Percentiles rank a stretch among this genome's conserved stretches.
Evolutionary conservation across 176 grass and related monocot genomes (phyloP).

Genomic region (Luzula sylvatica): DNA sequence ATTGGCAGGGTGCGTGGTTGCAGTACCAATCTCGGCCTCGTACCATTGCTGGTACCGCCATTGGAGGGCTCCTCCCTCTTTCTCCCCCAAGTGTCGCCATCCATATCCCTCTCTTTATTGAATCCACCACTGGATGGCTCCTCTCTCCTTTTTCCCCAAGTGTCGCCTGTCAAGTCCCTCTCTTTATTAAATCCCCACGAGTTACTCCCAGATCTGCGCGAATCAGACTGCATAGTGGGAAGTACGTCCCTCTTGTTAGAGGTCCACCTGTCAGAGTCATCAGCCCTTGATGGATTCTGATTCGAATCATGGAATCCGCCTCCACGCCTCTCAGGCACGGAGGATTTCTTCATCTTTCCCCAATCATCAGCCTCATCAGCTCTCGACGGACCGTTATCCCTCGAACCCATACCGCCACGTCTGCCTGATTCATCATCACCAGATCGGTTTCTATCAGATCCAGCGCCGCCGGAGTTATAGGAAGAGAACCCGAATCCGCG

Average conservation of each 20-base stretch:
- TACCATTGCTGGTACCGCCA: background rate
- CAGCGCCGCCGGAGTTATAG: conserved; percentile 5
- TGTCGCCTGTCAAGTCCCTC: conserved; percentile 3
- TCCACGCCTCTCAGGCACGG: background rate
- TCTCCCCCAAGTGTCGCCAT: conserved; percentile 10
- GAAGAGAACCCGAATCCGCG: conserved; percentile 7
- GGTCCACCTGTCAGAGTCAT: conserved; percentile 23
- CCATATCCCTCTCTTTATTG: conserved; percentile 14
- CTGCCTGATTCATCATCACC: conserved; percentile 13
- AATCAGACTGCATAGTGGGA: conserved; percentile 3
- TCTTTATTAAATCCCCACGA: conserved; percentile 21
- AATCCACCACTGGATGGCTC: conserved; percentile 4
- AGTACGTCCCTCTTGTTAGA: conserved; percentile 11
- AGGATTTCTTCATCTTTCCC: conserved; percentile 22
- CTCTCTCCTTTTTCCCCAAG: conserved; percentile 21
- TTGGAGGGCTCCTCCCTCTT: conserved; percentile 15
- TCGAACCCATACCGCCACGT: conserved; percentile 2
- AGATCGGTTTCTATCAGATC: background rate
- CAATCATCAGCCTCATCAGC: conserved; percentile 36
- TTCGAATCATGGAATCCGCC: conserved; percentile 5
- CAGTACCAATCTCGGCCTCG: conserved; percentile 20
- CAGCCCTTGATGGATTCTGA: conserved; percentile 15
- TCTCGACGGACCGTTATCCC: conserved; percentile 22
- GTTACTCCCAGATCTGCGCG: conserved; percentile 22
- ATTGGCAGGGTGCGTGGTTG: conserved; percentile 15